Conservation (phyloP, 2,329 filamentous ascomycete species). For the Colletotrichum sp. region DNA sequence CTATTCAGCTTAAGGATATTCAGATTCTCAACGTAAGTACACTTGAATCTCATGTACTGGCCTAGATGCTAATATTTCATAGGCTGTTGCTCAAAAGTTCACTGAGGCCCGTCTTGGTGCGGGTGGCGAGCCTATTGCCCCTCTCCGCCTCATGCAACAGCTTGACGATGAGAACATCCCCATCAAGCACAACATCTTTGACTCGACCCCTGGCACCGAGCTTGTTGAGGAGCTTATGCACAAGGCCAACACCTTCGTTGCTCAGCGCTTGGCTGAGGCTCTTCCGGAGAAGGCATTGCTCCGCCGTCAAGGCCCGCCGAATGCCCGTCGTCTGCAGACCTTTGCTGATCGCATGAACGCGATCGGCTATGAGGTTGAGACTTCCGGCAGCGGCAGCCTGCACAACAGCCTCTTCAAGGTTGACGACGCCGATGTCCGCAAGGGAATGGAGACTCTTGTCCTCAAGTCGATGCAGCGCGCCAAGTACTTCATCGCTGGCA, state of each 20-base stretch:
- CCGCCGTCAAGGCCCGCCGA: constrained; percentile 84
- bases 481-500: constrained; percentile 90
- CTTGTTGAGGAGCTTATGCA: constrained; percentile 94
- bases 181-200: constrained; percentile 94
- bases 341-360: constrained; percentile 93
- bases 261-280: constrained; percentile 78
- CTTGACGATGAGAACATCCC: constrained; percentile 98
- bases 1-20: constrained; percentile 76
- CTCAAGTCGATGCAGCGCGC: constrained; percentile 96
- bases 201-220: constrained; percentile 87
- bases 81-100: constrained; percentile 87
- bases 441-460: constrained; percentile 96
- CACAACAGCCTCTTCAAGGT: constrained; percentile 97
- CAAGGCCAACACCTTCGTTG: constrained; percentile 90
- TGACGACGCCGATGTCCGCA: constrained; percentile 85
- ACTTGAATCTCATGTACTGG: not conserved
- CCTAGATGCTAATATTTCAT: constrained; percentile 24
- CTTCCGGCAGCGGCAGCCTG: constrained; percentile 84
- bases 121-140: constrained; percentile 78
- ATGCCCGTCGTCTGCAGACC: constrained; percentile 84
- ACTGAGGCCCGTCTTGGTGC: constrained; percentile 85
- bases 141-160: constrained; percentile 88
- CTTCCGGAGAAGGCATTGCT: constrained; percentile 93
- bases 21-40: constrained; percentile 73
- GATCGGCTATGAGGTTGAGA: constrained; percentile 89